Evolutionary conservation across 768 basidiomycete genomes (phyloP).

Genomic region (Mycena haematopus): DNA sequence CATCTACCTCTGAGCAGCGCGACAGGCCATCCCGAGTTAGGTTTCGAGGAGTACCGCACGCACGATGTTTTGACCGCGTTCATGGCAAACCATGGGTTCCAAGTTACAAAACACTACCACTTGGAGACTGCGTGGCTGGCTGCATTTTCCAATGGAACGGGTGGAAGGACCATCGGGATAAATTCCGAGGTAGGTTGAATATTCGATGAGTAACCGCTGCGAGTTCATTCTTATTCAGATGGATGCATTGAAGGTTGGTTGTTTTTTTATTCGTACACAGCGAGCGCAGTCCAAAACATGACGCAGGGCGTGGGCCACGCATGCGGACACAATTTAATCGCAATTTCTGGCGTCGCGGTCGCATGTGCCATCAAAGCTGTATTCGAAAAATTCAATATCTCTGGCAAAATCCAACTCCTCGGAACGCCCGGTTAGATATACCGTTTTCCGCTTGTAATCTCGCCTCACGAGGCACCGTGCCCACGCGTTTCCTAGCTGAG

Average conservation of each 20-base stretch:
- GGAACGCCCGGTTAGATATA: constrained; percentile 72
- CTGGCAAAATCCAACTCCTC: constrained; percentile 73
- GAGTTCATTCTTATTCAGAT: constrained; percentile 44
- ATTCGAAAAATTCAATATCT: constrained; percentile 63
- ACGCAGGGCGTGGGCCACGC: constrained; percentile 66
- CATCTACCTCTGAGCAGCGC: background rate
- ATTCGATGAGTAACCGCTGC: constrained; percentile 20
- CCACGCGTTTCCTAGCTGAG: constrained; percentile 65
- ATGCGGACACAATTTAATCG: constrained; percentile 87
- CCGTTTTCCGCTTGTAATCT: background rate
- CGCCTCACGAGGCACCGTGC: background rate
- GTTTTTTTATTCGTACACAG: constrained; percentile 6
- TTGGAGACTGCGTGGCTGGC: constrained; percentile 82
- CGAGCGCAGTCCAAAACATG: background rate
- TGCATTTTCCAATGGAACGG: constrained; percentile 64
- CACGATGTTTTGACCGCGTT: constrained; percentile 75
- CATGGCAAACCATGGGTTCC: constrained; percentile 69
- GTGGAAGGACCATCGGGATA: constrained; percentile 75
- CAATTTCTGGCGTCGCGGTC: constrained; percentile 75
- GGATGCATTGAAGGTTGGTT: constrained; percentile 57
- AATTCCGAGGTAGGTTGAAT: constrained; percentile 69
- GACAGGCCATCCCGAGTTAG: constrained; percentile 73
- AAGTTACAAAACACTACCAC: constrained; percentile 63
- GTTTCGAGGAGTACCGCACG: constrained; percentile 73
- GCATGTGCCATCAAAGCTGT: constrained; percentile 72